Base-by-base conservation (phyloP, 148 eudicot genomes). In the Vaccinium corymbosum region DNA sequence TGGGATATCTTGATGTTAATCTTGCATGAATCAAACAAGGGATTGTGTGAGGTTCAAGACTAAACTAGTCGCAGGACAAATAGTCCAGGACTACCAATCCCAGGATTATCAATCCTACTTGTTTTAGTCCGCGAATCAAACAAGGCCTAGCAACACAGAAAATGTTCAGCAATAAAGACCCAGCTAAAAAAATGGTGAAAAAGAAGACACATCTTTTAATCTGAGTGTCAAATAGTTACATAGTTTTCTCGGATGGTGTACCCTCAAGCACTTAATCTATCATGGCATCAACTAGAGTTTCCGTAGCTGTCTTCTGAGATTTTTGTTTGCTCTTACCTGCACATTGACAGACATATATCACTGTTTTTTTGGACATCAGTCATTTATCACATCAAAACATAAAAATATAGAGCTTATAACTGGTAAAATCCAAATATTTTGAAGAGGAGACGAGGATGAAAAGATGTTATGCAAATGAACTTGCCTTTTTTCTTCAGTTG, bases 401-500 rank as follows among this genome's bases (percentile, higher is more conserved):
- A 68, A 48, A 52, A 1, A 38, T 38, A 49, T 16, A 80, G 73
- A 61, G 48, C 77, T 72, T 6, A 2, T 35, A 3, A 64, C 6
- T 14, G 62, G 6, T 52, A 22, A 15, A 62, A 10, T 61, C 8
- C 15, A 1, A 35, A 42, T 4, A 12, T 19, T 19, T 49, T 51
- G 51, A 73, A 76, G 6, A n/a, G 27, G 74, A 35, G 68, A 38
- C 49, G 50, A 66, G 35, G 38, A 46, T 14, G 22, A 27, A 64
- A 48, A 62, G 12, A 38, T 38, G 71, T 62, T 20, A 25, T 5
- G 12, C 22, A 83, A 46, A 38, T 11, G 55, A 68, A 62, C 84
- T 86, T 84, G 85, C 95, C 97, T 88, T 90, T 94, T 85, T 86
- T 85, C 88, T 90, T 92, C 57, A 68, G 62, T 72, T 84, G 91